A percentile compares a stretch with the other conserved stretches of the same genome.
Evolutionary conservation across 331 rosid species (phyloP).

Genomic region (Spiraea crenata): DNA sequence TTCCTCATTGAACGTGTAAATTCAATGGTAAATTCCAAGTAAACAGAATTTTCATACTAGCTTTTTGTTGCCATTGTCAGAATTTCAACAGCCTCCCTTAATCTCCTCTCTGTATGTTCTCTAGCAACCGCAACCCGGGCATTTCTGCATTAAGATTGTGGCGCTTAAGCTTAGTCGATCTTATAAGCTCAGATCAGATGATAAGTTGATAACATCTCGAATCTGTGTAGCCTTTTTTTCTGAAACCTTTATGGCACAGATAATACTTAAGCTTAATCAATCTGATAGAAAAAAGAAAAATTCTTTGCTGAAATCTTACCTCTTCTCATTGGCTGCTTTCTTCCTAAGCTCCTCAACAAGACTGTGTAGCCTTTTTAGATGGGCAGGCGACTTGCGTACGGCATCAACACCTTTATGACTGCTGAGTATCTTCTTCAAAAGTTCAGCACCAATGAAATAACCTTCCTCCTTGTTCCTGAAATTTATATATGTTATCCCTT

Average conservation of each 20-base stretch:
- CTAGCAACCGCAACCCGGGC: constrained; percentile 37
- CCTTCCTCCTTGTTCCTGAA: constrained; percentile 90
- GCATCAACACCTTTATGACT: constrained; percentile 51
- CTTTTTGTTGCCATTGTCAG: constrained; percentile 41
- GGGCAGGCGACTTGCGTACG: constrained; percentile 58
- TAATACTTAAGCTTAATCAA: not conserved
- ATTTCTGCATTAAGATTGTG: constrained; percentile 43
- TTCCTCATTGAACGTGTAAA: constrained; percentile 12
- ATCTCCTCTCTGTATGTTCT: constrained; percentile 59
- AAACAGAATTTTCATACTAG: not conserved
- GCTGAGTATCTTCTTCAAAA: constrained; percentile 66
- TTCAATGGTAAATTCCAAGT: not conserved
- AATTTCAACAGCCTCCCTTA: constrained; percentile 68
- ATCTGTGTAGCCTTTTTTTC: too few species aligned
- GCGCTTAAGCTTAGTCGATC: not conserved
- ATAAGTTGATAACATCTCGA: too few species aligned
- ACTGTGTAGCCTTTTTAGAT: constrained; percentile 55
- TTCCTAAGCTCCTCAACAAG: constrained; percentile 74
- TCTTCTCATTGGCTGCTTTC: constrained; percentile 62
- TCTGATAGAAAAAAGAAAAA: not conserved
- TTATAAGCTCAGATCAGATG: not conserved
- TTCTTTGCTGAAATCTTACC: constrained; percentile 37
- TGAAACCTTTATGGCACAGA: too few species aligned
- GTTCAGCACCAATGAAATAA: constrained; percentile 69
- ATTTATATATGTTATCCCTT: constrained; percentile 4